phyloP scores from a whole-genome alignment of 169 alveolate genomes.

The Theileria luwenshuni region DNA sequence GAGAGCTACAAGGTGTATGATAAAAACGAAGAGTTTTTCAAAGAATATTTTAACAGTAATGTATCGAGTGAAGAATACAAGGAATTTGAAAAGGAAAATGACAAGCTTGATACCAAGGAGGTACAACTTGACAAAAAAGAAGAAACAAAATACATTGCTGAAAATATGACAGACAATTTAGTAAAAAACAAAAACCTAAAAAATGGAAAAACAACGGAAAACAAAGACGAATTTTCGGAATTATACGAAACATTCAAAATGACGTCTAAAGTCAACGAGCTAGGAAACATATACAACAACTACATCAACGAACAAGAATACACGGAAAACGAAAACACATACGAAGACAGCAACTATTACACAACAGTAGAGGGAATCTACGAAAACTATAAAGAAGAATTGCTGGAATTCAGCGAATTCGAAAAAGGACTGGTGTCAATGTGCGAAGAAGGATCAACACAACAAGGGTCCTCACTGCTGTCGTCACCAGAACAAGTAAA shows the following conservation, averaged over 20 bases:
- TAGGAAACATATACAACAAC: background rate
- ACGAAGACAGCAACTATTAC: background rate
- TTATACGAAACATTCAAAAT: background rate
- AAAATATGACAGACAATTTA: background rate
- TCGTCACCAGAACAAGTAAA: slow-evolving; percentile 23
- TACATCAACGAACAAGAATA: background rate
- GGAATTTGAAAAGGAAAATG: background rate
- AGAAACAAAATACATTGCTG: background rate
- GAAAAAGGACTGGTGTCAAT: slow-evolving; percentile 29
- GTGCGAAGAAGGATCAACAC: slow-evolving; percentile 24
- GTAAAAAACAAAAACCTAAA: background rate
- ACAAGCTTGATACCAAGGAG: background rate
- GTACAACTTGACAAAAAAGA: background rate
- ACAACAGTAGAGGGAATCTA: background rate
- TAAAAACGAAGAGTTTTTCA: background rate
- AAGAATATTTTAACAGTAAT: background rate
- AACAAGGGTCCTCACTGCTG: slow-evolving; percentile 23
- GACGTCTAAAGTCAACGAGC: background rate
- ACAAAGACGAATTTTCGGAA: background rate
- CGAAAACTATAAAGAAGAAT: background rate
- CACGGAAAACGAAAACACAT: background rate
- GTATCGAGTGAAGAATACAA: background rate
- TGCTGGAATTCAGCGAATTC: slow-evolving; percentile 27
- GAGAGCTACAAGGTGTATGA: background rate
- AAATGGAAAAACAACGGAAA: background rate